Conservation (phyloP, 2,329 filamentous ascomycete species). For the Fusarium stilboides region DNA sequence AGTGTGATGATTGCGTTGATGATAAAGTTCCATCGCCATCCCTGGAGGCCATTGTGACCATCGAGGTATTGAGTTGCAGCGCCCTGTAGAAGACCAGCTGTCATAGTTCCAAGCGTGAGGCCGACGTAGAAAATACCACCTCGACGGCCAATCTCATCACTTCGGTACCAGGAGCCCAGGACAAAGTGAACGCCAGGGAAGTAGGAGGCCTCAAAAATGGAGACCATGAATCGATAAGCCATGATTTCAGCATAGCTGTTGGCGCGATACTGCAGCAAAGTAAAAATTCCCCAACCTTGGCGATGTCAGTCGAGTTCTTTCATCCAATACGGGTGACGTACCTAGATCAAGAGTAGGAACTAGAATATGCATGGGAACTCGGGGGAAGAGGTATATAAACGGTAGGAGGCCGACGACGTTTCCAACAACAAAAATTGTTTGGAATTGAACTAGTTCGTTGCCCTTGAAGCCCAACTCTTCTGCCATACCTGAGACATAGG, state of each 20-base stretch:
- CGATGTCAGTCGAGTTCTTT: neutral
- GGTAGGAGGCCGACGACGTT: slow-evolving; percentile 38
- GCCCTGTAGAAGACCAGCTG: neutral
- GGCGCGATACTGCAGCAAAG: neutral
- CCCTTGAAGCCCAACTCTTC: slow-evolving; percentile 35
- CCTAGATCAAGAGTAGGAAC: neutral
- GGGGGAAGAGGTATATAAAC: neutral
- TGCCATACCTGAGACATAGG: slow-evolving; percentile 38
- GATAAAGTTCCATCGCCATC: slow-evolving; percentile 41
- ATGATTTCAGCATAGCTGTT: neutral
- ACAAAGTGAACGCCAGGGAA: neutral
- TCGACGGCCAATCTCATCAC: neutral
- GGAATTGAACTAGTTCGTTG: slow-evolving; percentile 40
- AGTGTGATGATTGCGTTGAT: slow-evolving; percentile 41
- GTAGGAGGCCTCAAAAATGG: neutral
- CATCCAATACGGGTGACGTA: neutral
- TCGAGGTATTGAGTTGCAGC: slow-evolving; percentile 32
- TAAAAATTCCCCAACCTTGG: neutral
- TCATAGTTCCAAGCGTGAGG: neutral
- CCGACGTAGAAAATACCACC: neutral
- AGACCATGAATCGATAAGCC: neutral
- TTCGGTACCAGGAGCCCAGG: neutral
- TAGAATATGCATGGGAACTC: neutral
- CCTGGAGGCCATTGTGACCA: slow-evolving; percentile 24
- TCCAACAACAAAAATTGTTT: slow-evolving; percentile 40